A percentile compares a stretch with the other conserved stretches of the same genome.
Conservation (phyloP, 306 rosid species). For the Corylus heterophylla region DNA sequence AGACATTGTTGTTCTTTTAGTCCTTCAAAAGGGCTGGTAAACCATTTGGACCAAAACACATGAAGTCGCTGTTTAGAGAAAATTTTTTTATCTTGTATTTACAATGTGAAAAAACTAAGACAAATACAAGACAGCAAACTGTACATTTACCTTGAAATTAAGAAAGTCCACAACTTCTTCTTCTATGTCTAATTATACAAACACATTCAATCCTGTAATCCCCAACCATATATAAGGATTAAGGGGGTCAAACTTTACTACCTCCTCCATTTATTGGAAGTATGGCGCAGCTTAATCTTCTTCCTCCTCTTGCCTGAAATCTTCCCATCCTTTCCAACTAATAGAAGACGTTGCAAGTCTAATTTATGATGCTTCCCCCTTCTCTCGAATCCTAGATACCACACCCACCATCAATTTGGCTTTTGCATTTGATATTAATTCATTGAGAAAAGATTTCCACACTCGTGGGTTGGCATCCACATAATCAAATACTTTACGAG, state of each 20-base stretch:
- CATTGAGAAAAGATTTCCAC: constrained; percentile 33
- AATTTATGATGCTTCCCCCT: constrained; percentile 42
- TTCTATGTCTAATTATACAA: not conserved
- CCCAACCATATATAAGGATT: not conserved
- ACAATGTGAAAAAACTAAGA: not conserved
- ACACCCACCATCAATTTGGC: constrained; percentile 41
- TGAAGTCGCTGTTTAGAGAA: not conserved
- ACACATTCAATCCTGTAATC: not conserved
- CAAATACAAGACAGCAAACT: not conserved
- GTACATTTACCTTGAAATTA: not conserved
- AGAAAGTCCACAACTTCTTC: not conserved
- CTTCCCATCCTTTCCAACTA: constrained; percentile 45
- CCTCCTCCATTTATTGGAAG: constrained; percentile 17
- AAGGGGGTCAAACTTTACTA: not conserved
- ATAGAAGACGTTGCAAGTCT: constrained; percentile 27
- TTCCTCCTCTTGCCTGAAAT: constrained; percentile 48
- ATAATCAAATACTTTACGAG: not conserved
- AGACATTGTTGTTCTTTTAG: not conserved
- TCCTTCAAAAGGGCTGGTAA: not conserved
- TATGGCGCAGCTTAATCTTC: constrained; percentile 25
- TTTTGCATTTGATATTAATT: constrained; percentile 38
- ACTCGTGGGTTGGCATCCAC: constrained; percentile 22
- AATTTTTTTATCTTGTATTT: too few species aligned
- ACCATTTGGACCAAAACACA: not conserved
- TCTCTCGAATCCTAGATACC: constrained; percentile 32